Evolutionary conservation across 352 stramenopile genomes (phyloP).

Genomic region (Phytopythium delawarense): DNA sequence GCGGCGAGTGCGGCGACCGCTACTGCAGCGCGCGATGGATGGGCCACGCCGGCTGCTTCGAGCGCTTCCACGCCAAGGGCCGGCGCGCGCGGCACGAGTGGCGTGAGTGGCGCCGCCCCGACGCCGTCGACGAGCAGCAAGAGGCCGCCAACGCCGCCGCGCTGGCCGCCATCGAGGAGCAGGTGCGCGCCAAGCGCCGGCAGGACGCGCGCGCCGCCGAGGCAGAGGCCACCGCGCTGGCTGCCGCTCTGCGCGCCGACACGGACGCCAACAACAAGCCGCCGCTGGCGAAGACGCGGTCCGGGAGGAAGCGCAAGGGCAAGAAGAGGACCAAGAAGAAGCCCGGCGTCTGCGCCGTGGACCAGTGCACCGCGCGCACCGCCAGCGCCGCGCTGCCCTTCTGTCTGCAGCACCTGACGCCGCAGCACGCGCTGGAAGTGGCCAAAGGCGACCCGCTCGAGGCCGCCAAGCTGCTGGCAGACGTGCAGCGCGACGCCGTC

Average conservation of each 20-base stretch:
- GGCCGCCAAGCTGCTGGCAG: slow-evolving; percentile 52
- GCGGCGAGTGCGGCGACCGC: slow-evolving; percentile 53
- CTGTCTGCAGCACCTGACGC: slow-evolving; percentile 53
- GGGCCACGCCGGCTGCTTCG: slow-evolving; percentile 80
- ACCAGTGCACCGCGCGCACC: background rate
- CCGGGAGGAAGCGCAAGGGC: slow-evolving; percentile 24
- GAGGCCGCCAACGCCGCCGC: slow-evolving; percentile 29
- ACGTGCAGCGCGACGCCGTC: background rate
- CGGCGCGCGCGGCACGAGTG: slow-evolving; percentile 60
- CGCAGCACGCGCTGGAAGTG: slow-evolving; percentile 63
- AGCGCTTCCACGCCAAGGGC: slow-evolving; percentile 73
- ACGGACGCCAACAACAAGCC: slow-evolving; percentile 7
- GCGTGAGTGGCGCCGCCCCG: background rate
- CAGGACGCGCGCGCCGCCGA: slow-evolving; percentile 48
- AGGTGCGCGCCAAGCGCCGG: slow-evolving; percentile 49
- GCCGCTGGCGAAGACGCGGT: slow-evolving; percentile 2
- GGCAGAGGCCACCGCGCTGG: slow-evolving; percentile 44
- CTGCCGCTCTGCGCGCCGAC: slow-evolving; percentile 34
- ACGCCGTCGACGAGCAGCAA: slow-evolving; percentile 12
- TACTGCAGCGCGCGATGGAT: slow-evolving; percentile 87
- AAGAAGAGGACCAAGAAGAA: slow-evolving; percentile 13
- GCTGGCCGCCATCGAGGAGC: slow-evolving; percentile 51
- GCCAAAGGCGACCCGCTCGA: slow-evolving; percentile 47
- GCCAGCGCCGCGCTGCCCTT: slow-evolving; percentile 15
- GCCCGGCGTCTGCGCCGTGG: background rate